Percentiles rank a stretch among this genome's conserved stretches.
These are phyloP conservation scores for Colletotrichum navitas DNA, from an alignment of 2,329 filamentous ascomycete genomes.

Conservation along the genomic window DNA sequence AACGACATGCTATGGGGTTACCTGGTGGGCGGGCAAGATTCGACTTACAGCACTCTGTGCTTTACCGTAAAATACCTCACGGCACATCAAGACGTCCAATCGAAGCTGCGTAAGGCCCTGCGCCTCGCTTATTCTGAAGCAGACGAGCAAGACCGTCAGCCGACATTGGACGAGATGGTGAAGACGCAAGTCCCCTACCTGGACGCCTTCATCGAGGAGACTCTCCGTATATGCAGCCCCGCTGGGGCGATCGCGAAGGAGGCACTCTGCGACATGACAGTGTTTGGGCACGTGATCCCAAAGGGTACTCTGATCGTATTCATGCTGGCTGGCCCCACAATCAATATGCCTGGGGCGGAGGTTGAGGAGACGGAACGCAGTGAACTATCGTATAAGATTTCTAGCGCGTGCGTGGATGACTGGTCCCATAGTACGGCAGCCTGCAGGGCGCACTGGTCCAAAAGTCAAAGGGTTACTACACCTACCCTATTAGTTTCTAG, in stretches of 20 bases:
- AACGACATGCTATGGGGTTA: constrained; percentile 42
- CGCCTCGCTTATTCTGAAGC: constrained; percentile 44
- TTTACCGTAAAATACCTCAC: constrained; percentile 48
- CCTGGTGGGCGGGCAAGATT: constrained; percentile 47
- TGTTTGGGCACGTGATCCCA: constrained; percentile 2
- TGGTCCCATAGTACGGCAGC: not conserved
- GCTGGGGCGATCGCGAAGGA: constrained; percentile 29
- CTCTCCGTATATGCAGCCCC: constrained; percentile 44
- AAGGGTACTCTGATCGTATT: constrained; percentile 12
- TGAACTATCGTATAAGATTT: not conserved
- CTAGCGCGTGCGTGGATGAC: not conserved
- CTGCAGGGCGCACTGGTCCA: too few species aligned
- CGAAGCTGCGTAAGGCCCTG: constrained; percentile 46
- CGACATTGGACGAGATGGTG: constrained; percentile 45
- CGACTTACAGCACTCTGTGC: constrained; percentile 44
- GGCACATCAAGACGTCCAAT: constrained; percentile 44
- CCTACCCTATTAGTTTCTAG: too few species aligned
- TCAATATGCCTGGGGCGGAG: not conserved
- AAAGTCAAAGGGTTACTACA: too few species aligned
- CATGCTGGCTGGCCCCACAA: not conserved
- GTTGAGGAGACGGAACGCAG: constrained; percentile 8
- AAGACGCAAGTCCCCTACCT: constrained; percentile 46
- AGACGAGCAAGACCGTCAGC: constrained; percentile 40
- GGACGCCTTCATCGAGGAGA: constrained; percentile 51
- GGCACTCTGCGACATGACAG: constrained; percentile 8